phyloP scores from a whole-genome alignment of 495 filamentous ascomycete species.

The Penicillium fimorum region DNA sequence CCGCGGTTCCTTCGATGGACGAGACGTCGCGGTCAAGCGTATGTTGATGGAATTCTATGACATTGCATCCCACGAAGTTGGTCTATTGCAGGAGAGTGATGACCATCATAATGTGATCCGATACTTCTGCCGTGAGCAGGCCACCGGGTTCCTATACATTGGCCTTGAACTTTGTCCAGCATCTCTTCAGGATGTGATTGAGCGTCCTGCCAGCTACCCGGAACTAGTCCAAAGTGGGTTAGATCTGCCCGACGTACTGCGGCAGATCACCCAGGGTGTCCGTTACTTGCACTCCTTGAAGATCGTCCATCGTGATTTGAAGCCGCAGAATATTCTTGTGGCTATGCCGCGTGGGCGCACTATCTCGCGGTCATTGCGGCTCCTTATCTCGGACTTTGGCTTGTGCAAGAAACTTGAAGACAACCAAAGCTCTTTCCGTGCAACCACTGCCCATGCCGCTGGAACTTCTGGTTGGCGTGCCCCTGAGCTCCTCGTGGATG shows the following conservation, averaged over 20 bases:
- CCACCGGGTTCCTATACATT: constrained; percentile 91
- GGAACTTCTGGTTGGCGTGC: constrained; percentile 96
- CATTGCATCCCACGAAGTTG: constrained; percentile 91
- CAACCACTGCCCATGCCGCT: constrained; percentile 88
- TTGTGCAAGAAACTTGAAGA: constrained; percentile 97
- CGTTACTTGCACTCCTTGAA: constrained; percentile 86
- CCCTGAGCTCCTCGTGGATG: constrained; percentile 85
- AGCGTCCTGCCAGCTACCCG: constrained; percentile 62
- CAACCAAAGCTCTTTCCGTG: constrained; percentile 89
- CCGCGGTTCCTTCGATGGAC: constrained; percentile 80
- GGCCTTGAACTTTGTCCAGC: constrained; percentile 94
- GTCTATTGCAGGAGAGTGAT: constrained; percentile 85
- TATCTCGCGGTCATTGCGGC: constrained; percentile 47
- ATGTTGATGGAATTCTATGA: constrained; percentile 96
- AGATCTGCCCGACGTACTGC: constrained; percentile 64
- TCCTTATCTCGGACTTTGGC: constrained; percentile 96
- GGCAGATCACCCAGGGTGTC: constrained; percentile 83
- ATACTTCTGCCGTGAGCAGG: constrained; percentile 88
- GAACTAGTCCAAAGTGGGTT: constrained; percentile 50
- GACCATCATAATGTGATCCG: constrained; percentile 96
- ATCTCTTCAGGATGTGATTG: constrained; percentile 84
- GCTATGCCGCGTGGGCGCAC: constrained; percentile 49
- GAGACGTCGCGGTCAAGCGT: constrained; percentile 91
- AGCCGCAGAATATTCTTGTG: constrained; percentile 95
- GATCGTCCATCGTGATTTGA: constrained; percentile 95